These are phyloP conservation scores for Massarina eburnea DNA, from an alignment of 2,329 filamentous ascomycete genomes.

Conservation along the genomic window DNA sequence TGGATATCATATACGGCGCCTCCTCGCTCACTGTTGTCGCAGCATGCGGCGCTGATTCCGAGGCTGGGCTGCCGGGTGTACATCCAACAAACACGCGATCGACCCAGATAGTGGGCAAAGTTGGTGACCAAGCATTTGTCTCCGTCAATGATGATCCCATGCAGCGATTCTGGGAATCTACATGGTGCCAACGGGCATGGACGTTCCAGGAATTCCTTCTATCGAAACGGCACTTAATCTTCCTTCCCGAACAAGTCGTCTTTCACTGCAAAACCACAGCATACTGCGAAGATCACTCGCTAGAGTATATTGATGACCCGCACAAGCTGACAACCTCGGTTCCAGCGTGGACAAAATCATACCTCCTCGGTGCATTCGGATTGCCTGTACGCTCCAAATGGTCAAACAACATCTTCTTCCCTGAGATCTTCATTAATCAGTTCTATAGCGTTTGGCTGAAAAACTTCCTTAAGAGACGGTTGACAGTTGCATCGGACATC, in stretches of 20 bases:
- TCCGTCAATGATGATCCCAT: constrained; percentile 4
- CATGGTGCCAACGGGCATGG: constrained; percentile 10
- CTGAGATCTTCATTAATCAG: constrained; percentile 1
- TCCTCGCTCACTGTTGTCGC: constrained; percentile 12
- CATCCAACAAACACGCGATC: neutral
- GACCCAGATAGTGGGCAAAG: constrained; percentile 2
- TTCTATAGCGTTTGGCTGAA: constrained; percentile 1
- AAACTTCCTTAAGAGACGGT: constrained; percentile 2
- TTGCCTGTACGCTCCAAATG: constrained; percentile 1
- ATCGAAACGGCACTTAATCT: constrained; percentile 7
- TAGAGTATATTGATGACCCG: constrained; percentile 3
- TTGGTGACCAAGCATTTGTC: constrained; percentile 4
- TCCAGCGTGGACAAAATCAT: constrained; percentile 3
- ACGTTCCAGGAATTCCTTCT: constrained; percentile 14
- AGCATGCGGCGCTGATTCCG: constrained; percentile 9
- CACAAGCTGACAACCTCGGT: too few species aligned
- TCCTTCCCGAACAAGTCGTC: constrained; percentile 5
- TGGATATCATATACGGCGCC: constrained; percentile 12
- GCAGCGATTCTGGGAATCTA: constrained; percentile 1
- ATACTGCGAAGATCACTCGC: constrained; percentile 4
- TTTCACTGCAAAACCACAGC: constrained; percentile 3
- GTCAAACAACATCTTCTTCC: constrained; percentile 3
- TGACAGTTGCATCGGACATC: constrained; percentile 4
- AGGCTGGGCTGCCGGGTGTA: constrained; percentile 11
- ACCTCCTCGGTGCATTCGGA: neutral